Percentiles rank a stretch among this genome's conserved stretches.
Evolutionary conservation across 2,329 filamentous ascomycete genomes (phyloP).

Genomic region (Ophiostoma fasciatum): DNA sequence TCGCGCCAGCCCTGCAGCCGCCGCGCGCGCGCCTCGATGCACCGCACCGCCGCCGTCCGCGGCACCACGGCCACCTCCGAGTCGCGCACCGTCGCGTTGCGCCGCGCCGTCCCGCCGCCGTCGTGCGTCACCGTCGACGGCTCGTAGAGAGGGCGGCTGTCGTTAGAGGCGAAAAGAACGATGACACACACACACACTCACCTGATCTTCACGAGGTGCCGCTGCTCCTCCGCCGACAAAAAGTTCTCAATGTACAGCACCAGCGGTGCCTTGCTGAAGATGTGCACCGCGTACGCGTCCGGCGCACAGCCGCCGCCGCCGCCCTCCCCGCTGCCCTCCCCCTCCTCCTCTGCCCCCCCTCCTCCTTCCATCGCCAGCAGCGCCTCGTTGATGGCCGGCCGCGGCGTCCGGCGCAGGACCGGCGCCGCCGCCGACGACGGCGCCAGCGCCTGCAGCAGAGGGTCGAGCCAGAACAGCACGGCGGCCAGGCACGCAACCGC

Average conservation of each 20-base stretch:
- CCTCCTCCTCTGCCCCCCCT: background rate
- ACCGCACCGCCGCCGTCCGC: conserved; percentile 26
- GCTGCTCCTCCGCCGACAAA: conserved; percentile 27
- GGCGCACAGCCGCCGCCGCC: conserved; percentile 19
- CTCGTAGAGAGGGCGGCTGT: conserved; percentile 31
- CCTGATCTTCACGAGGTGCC: conserved; percentile 36
- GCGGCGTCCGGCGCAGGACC: conserved; percentile 17
- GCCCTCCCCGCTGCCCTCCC: background rate
- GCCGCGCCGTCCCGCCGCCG: conserved; percentile 24
- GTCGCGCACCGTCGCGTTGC: conserved; percentile 30
- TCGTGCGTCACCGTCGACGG: conserved; percentile 36
- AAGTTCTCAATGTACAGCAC: conserved; percentile 41
- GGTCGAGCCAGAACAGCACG: conserved; percentile 29
- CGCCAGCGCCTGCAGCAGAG: conserved; percentile 19
- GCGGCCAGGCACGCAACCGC: conserved; percentile 26
- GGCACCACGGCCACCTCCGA: conserved; percentile 37
- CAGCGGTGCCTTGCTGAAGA: conserved; percentile 33
- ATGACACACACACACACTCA: conserved; percentile 13
- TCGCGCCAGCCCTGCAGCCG: conserved; percentile 38
- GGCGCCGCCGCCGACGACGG: conserved; percentile 15
- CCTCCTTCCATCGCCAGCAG: conserved; percentile 34
- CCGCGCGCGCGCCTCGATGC: conserved; percentile 31
- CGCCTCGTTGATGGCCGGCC: conserved; percentile 34
- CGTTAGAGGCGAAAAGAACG: conserved; percentile 1
- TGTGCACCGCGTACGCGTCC: conserved; percentile 30